Conservation (phyloP, 352 stramenopile species). For the Phytopythium montanum region DNA sequence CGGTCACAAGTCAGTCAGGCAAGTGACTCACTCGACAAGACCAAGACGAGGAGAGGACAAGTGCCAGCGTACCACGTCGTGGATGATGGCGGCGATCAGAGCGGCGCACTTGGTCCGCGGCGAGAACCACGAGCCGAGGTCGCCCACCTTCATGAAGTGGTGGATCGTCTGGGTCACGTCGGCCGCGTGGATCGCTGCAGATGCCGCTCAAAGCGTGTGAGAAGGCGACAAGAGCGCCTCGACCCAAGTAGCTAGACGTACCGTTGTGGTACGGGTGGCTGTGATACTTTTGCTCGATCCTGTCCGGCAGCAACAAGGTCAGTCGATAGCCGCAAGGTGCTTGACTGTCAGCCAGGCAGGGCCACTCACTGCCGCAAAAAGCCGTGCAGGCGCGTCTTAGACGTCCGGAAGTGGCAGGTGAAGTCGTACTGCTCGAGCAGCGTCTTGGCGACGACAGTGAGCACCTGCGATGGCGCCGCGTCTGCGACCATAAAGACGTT, state of each 20-base stretch:
- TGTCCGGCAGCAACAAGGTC: conserved; percentile 8
- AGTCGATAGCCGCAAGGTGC: neutral
- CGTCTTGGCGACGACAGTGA: conserved; percentile 73
- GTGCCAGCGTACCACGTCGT: conserved; percentile 59
- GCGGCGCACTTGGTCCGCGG: conserved; percentile 64
- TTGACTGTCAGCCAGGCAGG: neutral
- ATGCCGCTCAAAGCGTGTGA: neutral
- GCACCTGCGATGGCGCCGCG: conserved; percentile 46
- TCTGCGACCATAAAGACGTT: conserved; percentile 59
- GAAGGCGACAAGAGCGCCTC: neutral
- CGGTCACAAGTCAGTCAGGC: neutral
- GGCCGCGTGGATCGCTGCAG: conserved; percentile 68
- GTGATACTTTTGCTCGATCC: conserved; percentile 61
- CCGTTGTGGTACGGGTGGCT: conserved; percentile 85
- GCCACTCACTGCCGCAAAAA: conserved; percentile 68
- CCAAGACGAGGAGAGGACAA: neutral
- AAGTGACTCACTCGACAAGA: no score
- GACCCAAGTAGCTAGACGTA: conserved; percentile 8
- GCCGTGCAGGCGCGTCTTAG: conserved; percentile 40
- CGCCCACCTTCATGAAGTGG: conserved; percentile 56
- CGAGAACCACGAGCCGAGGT: conserved; percentile 48
- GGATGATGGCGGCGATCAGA: conserved; percentile 75
- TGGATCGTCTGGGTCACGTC: conserved; percentile 80
- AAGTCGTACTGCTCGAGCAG: conserved; percentile 73
- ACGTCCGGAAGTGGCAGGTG: conserved; percentile 55